phyloP scores from a whole-genome alignment of 2,329 filamentous ascomycete genomes.

The Knufia petricola region DNA sequence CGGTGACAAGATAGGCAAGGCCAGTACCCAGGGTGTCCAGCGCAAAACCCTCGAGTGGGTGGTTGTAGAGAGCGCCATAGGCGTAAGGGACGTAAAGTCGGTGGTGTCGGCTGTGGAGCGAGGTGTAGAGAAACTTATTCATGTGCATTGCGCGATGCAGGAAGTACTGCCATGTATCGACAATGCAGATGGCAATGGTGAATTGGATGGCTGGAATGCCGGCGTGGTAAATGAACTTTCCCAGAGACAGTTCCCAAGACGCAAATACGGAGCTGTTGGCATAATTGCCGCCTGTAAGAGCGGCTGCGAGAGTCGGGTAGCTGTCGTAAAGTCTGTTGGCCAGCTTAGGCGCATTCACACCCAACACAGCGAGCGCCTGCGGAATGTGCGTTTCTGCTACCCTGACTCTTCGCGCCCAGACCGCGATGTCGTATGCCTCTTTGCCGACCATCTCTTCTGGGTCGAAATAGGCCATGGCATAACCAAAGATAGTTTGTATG shows the following conservation, averaged over 20 bases:
- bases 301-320: slow-evolving; percentile 65
- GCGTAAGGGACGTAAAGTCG: slow-evolving; percentile 96
- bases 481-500: slow-evolving; percentile 68
- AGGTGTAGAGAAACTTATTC: slow-evolving; percentile 79
- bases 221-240: slow-evolving; percentile 70
- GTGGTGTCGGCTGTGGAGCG: slow-evolving; percentile 91
- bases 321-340: slow-evolving; percentile 64
- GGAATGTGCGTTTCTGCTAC: slow-evolving; percentile 72
- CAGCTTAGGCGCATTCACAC: slow-evolving; percentile 65
- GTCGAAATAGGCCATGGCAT: slow-evolving; percentile 61
- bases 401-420: slow-evolving; percentile 78
- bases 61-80: slow-evolving; percentile 93
- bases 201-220: slow-evolving; percentile 71
- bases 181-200: slow-evolving; percentile 58
- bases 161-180: slow-evolving; percentile 99
- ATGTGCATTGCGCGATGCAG: slow-evolving; percentile 92
- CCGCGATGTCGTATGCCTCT: slow-evolving; percentile 75
- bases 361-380: slow-evolving; percentile 57
- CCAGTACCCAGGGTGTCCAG: slow-evolving; percentile 84
- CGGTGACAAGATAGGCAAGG: slow-evolving; percentile 67
- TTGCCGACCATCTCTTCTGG: slow-evolving; percentile 63
- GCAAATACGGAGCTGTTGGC: slow-evolving; percentile 61
- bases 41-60: slow-evolving; percentile 86
- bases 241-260: slow-evolving; percentile 66
- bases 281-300: slow-evolving; percentile 71